A percentile compares a stretch with the other conserved stretches of the same genome.
phyloP scores from a whole-genome alignment of 768 basidiomycete genomes.

The Termitomyces sp. region DNA sequence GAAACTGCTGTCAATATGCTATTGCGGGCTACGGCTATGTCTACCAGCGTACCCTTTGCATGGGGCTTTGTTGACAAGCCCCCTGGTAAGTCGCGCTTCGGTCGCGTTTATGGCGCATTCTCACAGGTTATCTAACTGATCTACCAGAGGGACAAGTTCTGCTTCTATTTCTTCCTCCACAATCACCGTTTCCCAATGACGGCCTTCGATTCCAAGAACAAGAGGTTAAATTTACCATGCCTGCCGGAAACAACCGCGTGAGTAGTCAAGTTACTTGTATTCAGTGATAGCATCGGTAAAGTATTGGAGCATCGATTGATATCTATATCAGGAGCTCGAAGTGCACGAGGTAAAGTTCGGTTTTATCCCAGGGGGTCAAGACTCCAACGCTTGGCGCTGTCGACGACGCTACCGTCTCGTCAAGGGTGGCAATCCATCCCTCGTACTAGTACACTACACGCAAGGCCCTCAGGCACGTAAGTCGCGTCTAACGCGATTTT shows the following conservation, averaged over 20 bases:
- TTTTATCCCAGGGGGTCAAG: conserved; percentile 63
- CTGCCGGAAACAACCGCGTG: conserved; percentile 49
- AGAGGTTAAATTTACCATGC: conserved; percentile 56
- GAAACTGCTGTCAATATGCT: conserved; percentile 61
- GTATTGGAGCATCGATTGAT: neutral
- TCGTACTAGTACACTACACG: conserved; percentile 75
- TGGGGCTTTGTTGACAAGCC: conserved; percentile 82
- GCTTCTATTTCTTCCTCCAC: conserved; percentile 61
- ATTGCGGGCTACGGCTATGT: conserved; percentile 49
- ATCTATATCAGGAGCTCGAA: conserved; percentile 61
- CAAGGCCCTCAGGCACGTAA: conserved; percentile 59
- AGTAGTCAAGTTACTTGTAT: conserved; percentile 20
- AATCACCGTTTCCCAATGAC: conserved; percentile 63
- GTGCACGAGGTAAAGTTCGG: conserved; percentile 69
- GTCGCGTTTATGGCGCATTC: neutral
- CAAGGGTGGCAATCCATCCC: conserved; percentile 68
- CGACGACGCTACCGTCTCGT: conserved; percentile 67
- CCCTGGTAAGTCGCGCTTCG: conserved; percentile 39
- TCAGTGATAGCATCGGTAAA: conserved; percentile 4
- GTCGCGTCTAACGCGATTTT: conserved; percentile 2
- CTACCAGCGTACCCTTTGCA: conserved; percentile 55
- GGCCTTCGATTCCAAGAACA: conserved; percentile 74
- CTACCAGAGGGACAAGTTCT: conserved; percentile 56
- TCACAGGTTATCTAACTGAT: neutral
- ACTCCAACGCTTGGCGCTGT: conserved; percentile 59